Base-by-base conservation (phyloP, 2,329 filamentous ascomycete genomes). In the Colletotrichum graminicola region DNA sequence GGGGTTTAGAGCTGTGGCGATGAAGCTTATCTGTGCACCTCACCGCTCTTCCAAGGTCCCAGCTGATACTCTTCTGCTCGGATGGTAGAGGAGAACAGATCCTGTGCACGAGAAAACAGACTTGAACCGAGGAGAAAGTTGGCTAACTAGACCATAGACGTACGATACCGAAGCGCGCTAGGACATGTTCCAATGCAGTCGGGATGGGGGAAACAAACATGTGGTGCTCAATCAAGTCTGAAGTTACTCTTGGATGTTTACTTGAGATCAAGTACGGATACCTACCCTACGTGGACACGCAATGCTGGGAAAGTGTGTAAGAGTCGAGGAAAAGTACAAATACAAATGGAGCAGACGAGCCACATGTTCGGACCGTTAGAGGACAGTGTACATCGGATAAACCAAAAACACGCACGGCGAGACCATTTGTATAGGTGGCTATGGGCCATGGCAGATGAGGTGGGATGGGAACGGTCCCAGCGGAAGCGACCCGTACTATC, bases 361-460 rank as follows among this genome's bases (percentile, higher is more conserved):
- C 34, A 61, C 45, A 52, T 66, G 67, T 66, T 69, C 67, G 67
- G 67, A 69, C 54, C 67, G 47, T 51, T 45, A 61, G 45, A 64
- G 29, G 56, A 23, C 51, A 60, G n/a, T 41, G 62, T 32, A 47
- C 34, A 29, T 41, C 34, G 16, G 21, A 45, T n/a, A 66, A 66
- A 54, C 45, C 43, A 32, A 66, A 66, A 45, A 66, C 62, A 59
- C 45, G 54, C 39, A 36, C 45, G 34, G 54, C 55, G 18, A 45
- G 47, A 54, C 29, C 34, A 23, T 47, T 54, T 32, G n/a, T 47
- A 52, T 14, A 39, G 11, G 3, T 18, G 5, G 10, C 1, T 45
- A n/a, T n/a, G n/a, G n/a, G 36, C 34, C n/a, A 26, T 45, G 49
- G 61, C 61, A 32, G 26, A 43, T 39, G 16, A 66, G 55, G 66